These are phyloP conservation scores for Penicillium sp. DNA, from an alignment of 2,329 filamentous ascomycete genomes.

Conservation along the genomic window DNA sequence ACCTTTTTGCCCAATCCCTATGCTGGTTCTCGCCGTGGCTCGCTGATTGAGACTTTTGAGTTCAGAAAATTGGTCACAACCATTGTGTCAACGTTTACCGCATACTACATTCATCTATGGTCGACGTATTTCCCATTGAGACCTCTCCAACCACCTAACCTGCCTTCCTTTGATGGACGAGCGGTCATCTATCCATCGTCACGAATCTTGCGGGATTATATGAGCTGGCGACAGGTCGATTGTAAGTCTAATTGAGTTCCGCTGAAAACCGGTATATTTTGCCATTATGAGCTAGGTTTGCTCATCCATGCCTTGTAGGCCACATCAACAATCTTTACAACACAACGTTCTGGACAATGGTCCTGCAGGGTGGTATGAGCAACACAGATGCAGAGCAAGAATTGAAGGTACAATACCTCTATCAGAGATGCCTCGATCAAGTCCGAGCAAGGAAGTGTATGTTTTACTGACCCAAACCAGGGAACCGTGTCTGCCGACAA, in stretches of 20 bases:
- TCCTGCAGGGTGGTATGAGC: slow-evolving; percentile 76
- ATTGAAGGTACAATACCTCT: slow-evolving; percentile 66
- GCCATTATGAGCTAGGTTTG: not conserved
- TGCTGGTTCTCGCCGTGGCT: not conserved
- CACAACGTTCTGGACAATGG: slow-evolving; percentile 91
- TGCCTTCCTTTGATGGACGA: slow-evolving; percentile 91
- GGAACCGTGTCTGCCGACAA: slow-evolving; percentile 87
- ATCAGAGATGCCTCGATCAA: not conserved
- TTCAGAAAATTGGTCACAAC: slow-evolving; percentile 88
- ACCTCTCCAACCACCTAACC: slow-evolving; percentile 68
- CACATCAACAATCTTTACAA: slow-evolving; percentile 99
- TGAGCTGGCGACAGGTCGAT: slow-evolving; percentile 96
- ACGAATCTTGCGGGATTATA: slow-evolving; percentile 85
- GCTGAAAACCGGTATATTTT: not conserved
- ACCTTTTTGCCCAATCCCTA: not conserved
- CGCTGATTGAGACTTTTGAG: not conserved
- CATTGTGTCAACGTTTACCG: slow-evolving; percentile 89
- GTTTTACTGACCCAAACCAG: slow-evolving; percentile 50
- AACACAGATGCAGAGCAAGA: slow-evolving; percentile 79
- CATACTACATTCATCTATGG: slow-evolving; percentile 88
- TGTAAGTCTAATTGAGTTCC: slow-evolving; percentile 63
- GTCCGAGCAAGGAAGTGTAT: not conserved
- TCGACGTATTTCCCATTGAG: slow-evolving; percentile 73
- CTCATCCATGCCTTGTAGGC: slow-evolving; percentile 56
- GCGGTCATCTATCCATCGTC: slow-evolving; percentile 87